Conservation (phyloP, 805 yeast species). For the Saturnispora sanitii region DNA sequence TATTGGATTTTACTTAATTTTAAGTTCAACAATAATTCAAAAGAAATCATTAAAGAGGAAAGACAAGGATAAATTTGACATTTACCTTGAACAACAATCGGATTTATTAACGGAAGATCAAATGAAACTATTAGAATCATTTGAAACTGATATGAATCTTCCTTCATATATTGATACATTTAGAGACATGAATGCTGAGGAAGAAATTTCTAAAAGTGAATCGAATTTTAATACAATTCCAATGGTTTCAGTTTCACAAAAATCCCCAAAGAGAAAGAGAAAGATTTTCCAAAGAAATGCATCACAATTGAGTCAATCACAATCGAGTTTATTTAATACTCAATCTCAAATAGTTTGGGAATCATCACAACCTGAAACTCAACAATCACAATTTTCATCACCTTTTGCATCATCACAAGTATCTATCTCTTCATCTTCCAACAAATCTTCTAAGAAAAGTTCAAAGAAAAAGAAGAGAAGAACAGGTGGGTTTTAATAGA, state of each 20-base stretch:
- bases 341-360: not conserved
- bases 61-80: not conserved
- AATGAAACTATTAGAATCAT: slow-evolving; percentile 6
- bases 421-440: too few relatives aligned
- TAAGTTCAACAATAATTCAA: slow-evolving; percentile 6
- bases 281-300: too few relatives aligned
- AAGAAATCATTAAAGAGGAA: not conserved
- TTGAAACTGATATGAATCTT: slow-evolving; percentile 12
- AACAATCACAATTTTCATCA: slow-evolving; percentile 5
- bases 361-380: not conserved
- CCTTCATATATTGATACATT: slow-evolving; percentile 7
- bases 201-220: slow-evolving; percentile 4
- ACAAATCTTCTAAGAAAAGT: slow-evolving; percentile 1
- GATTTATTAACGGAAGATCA: slow-evolving; percentile 7
- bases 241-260: slow-evolving; percentile 4
- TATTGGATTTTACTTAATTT: slow-evolving; percentile 8
- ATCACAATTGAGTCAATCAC: not conserved
- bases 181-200: slow-evolving; percentile 3
- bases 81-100: not conserved
- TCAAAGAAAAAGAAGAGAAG: slow-evolving; percentile 8
- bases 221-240: not conserved
- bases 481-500: slow-evolving; percentile 1
- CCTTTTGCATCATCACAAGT: not conserved
- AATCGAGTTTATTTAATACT: not conserved
- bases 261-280: not conserved